These are phyloP conservation scores for Isoetes engelmannii DNA, from an alignment of 83 land plant species.

Conservation along the genomic window DNA sequence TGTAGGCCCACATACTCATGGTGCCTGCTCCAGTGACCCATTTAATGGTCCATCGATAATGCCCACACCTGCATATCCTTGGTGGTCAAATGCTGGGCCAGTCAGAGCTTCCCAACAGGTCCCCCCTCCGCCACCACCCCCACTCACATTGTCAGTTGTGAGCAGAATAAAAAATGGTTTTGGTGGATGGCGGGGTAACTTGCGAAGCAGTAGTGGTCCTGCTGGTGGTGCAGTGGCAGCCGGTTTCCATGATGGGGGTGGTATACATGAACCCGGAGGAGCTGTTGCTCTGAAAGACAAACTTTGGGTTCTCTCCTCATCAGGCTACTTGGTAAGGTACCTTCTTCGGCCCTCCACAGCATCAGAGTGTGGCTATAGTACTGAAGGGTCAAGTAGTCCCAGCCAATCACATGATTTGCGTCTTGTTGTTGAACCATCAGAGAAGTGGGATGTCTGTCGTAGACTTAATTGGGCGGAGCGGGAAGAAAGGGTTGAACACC, in stretches of 20 bases:
- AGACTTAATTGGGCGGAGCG: constrained; percentile 54
- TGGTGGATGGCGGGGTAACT: constrained; percentile 70
- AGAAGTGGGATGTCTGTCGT: constrained; percentile 87
- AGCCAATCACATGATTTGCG: constrained; percentile 35
- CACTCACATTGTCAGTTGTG: constrained; percentile 64
- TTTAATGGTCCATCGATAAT: constrained; percentile 20
- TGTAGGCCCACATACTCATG: constrained; percentile 30
- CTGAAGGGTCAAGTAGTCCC: constrained; percentile 18
- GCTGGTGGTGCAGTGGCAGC: constrained; percentile 84
- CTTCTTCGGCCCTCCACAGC: constrained; percentile 40
- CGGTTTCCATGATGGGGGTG: constrained; percentile 67
- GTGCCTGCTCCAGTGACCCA: constrained; percentile 17
- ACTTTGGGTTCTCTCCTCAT: constrained; percentile 72
- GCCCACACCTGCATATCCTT: constrained; percentile 28
- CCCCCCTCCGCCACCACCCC: constrained; percentile 41
- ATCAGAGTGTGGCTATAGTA: constrained; percentile 20
- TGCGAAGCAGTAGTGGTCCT: constrained; percentile 61
- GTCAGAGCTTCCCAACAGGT: constrained; percentile 40
- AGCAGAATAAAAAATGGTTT: constrained; percentile 72
- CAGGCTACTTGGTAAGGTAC: constrained; percentile 72
- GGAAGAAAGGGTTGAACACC: constrained; percentile 52
- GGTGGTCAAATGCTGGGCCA: constrained; percentile 44
- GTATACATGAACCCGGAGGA: constrained; percentile 4
- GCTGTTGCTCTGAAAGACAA: constrained; percentile 43
- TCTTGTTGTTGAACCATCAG: constrained; percentile 58